Evolutionary conservation across 371 early-diverging fungal species (phyloP).

Genomic region (Apophysomyces elegans): DNA sequence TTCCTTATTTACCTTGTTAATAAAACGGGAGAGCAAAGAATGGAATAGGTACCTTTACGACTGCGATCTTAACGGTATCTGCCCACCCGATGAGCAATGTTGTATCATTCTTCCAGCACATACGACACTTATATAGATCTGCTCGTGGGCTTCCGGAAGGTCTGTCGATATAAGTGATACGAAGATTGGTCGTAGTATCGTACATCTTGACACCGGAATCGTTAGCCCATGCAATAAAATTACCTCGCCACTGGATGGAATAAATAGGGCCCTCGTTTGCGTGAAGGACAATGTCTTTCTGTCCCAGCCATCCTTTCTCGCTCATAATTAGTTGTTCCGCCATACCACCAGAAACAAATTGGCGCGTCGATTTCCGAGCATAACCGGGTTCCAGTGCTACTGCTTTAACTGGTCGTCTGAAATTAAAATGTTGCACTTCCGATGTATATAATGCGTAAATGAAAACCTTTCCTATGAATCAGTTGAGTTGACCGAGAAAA

Average conservation of each 20-base stretch:
- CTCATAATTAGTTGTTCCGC: slow-evolving; percentile 85
- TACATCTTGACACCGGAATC: slow-evolving; percentile 89
- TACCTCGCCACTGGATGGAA: slow-evolving; percentile 81
- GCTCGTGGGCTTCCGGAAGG: slow-evolving; percentile 81
- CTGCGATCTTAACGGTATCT: slow-evolving; percentile 84
- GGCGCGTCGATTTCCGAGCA: slow-evolving; percentile 69
- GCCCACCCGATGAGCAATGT: slow-evolving; percentile 94
- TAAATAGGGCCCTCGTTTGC: slow-evolving; percentile 91
- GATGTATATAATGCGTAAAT: slow-evolving; percentile 73
- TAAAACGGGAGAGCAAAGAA: not conserved
- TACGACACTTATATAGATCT: slow-evolving; percentile 84
- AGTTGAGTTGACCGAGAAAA: slow-evolving; percentile 6
- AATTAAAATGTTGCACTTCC: slow-evolving; percentile 69
- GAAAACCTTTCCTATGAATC: slow-evolving; percentile 68
- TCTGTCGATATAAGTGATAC: slow-evolving; percentile 85
- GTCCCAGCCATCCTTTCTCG: slow-evolving; percentile 72
- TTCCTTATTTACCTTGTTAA: slow-evolving; percentile 30
- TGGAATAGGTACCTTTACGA: slow-evolving; percentile 57
- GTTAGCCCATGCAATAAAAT: slow-evolving; percentile 92
- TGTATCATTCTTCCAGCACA: slow-evolving; percentile 84
- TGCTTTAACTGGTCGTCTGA: slow-evolving; percentile 87
- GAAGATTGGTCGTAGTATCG: slow-evolving; percentile 68
- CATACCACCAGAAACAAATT: slow-evolving; percentile 90
- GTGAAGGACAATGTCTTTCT: slow-evolving; percentile 75
- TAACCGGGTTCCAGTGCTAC: slow-evolving; percentile 91